Percentiles rank a stretch among this genome's conserved stretches.
Evolutionary conservation across 768 basidiomycete genomes (phyloP).

Genomic region (Glaciozyma antarctica): DNA sequence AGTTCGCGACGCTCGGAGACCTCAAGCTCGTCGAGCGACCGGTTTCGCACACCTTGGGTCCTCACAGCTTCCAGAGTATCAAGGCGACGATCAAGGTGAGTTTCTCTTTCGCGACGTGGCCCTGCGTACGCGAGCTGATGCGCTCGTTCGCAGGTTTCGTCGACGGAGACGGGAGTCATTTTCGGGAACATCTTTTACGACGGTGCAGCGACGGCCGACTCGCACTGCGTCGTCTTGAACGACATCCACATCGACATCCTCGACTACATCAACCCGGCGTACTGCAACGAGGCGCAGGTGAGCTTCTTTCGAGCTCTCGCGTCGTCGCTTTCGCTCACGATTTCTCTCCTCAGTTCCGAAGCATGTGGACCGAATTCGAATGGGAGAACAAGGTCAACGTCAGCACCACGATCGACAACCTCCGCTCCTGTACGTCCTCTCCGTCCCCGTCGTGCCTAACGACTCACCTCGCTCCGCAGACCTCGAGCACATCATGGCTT

Average conservation of each 20-base stretch:
- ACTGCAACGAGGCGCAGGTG: constrained; percentile 89
- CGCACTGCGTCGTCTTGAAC: constrained; percentile 73
- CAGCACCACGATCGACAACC: constrained; percentile 68
- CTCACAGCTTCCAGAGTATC: constrained; percentile 95
- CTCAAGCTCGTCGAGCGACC: constrained; percentile 96
- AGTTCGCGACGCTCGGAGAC: constrained; percentile 94
- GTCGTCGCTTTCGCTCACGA: neutral
- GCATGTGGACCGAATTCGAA: constrained; percentile 99
- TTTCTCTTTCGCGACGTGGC: neutral
- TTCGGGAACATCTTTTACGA: constrained; percentile 98
- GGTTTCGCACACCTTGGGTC: constrained; percentile 80
- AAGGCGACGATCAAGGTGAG: constrained; percentile 90
- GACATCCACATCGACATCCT: constrained; percentile 98
- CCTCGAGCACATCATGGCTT: constrained; percentile 87
- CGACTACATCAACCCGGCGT: constrained; percentile 94
- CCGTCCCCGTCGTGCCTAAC: neutral
- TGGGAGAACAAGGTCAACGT: constrained; percentile 99
- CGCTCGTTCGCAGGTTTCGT: constrained; percentile 52
- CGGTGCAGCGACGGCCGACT: constrained; percentile 60
- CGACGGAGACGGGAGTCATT: constrained; percentile 96
- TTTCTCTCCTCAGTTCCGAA: constrained; percentile 60
- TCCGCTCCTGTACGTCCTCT: constrained; percentile 34
- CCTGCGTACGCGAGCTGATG: constrained; percentile 27
- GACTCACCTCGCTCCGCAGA: constrained; percentile 61
- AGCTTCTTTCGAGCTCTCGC: constrained; percentile 23